Evolutionary conservation across 768 basidiomycete species (phyloP).

Genomic region (Tubosaeta brunneosetosa): DNA sequence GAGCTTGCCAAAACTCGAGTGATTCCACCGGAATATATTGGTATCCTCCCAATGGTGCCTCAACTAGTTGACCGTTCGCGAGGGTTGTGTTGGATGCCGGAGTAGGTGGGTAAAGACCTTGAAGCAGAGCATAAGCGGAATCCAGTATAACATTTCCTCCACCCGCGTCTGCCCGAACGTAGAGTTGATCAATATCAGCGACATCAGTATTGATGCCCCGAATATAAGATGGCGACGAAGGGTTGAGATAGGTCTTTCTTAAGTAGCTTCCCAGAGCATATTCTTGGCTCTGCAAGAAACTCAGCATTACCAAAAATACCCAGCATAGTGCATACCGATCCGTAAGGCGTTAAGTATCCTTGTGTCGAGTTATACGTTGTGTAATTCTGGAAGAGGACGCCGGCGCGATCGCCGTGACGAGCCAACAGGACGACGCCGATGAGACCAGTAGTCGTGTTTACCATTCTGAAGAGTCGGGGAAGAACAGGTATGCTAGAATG

Average conservation of each 20-base stretch:
- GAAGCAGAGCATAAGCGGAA: conserved; percentile 75
- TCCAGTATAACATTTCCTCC: conserved; percentile 79
- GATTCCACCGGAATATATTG: conserved; percentile 66
- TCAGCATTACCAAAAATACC: not conserved
- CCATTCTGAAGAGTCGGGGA: conserved; percentile 13
- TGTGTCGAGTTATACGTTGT: conserved; percentile 59
- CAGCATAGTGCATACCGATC: conserved; percentile 47
- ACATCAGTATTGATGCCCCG: conserved; percentile 61
- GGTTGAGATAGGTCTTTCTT: conserved; percentile 60
- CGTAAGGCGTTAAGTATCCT: conserved; percentile 68
- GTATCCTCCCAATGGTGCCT: conserved; percentile 77
- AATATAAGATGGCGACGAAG: conserved; percentile 60
- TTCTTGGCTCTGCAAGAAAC: conserved; percentile 39
- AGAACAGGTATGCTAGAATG: not conserved
- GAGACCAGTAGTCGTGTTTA: conserved; percentile 33
- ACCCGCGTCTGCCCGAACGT: conserved; percentile 74
- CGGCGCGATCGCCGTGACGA: conserved; percentile 69
- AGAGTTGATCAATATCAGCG: conserved; percentile 64
- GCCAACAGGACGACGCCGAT: conserved; percentile 72
- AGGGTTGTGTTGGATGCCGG: conserved; percentile 59
- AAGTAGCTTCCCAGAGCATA: conserved; percentile 56
- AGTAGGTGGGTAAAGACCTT: conserved; percentile 80
- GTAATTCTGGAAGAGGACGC: conserved; percentile 64
- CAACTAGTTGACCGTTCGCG: conserved; percentile 66
- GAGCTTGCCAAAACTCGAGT: conserved; percentile 54